These are phyloP conservation scores for Arxiozyma slooffiae DNA, from an alignment of 1,139 yeast species.

Conservation along the genomic window DNA sequence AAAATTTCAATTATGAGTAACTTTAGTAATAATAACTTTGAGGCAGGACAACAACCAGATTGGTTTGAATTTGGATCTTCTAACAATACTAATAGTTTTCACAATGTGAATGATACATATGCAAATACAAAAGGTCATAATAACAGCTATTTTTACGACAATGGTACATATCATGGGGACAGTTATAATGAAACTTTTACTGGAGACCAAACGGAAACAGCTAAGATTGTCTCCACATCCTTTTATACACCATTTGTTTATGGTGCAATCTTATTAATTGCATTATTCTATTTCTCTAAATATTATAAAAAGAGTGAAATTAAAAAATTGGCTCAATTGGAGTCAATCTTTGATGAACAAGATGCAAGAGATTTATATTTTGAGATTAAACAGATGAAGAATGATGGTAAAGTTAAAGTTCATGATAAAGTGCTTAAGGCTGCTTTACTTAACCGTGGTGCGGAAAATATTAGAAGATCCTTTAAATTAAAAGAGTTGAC, in stretches of 20 bases:
- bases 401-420: slow-evolving; percentile 40
- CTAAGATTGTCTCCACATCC: slow-evolving; percentile 43
- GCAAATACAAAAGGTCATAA: not conserved
- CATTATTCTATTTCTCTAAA: slow-evolving; percentile 67
- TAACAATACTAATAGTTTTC: slow-evolving; percentile 7
- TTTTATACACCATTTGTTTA: slow-evolving; percentile 78
- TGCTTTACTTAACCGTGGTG: slow-evolving; percentile 77
- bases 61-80: slow-evolving; percentile 6
- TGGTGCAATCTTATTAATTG: slow-evolving; percentile 57
- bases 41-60: slow-evolving; percentile 1
- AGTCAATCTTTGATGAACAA: slow-evolving; percentile 66
- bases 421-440: slow-evolving; percentile 80
- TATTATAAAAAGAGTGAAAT: slow-evolving; percentile 56
- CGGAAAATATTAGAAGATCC: slow-evolving; percentile 82
- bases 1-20: not conserved
- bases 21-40: slow-evolving; percentile 1
- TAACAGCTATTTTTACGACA: slow-evolving; percentile 1
- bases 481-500: slow-evolving; percentile 61
- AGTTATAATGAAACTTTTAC: slow-evolving; percentile 13
- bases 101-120: not conserved
- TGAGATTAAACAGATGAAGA: slow-evolving; percentile 44
- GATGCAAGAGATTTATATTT: slow-evolving; percentile 55
- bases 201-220: slow-evolving; percentile 17
- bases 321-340: slow-evolving; percentile 43
- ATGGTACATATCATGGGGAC: slow-evolving; percentile 12